Base-by-base conservation (phyloP, 495 filamentous ascomycete species). In the Podospora pseudocomata region DNA sequence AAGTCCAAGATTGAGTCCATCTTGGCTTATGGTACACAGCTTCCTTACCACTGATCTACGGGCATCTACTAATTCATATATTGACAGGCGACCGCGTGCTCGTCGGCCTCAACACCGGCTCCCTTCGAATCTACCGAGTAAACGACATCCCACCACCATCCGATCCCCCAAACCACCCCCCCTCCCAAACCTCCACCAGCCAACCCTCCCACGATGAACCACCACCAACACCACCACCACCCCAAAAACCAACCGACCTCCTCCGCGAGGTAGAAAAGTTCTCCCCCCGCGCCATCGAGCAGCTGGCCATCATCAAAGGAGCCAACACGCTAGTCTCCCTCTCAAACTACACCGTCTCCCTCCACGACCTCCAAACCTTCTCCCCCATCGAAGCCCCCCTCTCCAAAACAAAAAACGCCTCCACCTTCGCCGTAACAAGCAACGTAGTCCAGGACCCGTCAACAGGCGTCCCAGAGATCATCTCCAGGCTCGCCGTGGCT, bases 1-100 rank as follows among this genome's bases (percentile, higher is more conserved):
- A 97, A 94, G 81, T 96, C 91, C 60, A 92, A 88, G 84, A 97
- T 99, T 77, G 94, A 98, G 79, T 92, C 91, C 5, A 89, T 98
- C 66, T 85, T 97, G 53, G 91, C 95, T 69, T 93, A 96, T 80
- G 93, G 90, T 92, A 80, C 59, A 78, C 61, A 61, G 66, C 56
- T 64, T 49, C 32, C 63, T 59, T 16, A 34, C 44, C 9, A 27
- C 5, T 27, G 32, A 2, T 3, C 39, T 6, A 0, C 34, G 18
- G 27, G 7, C 20, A 66, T 18, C 58, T 66, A 32, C 70, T 68
- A 39, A 76, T 60, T 61, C 64, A 63, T 18, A 30, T 63, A 7
- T 5, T 30, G 4, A 63, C 61, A 92, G 90, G 92, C 70, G 94
- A 98, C 73, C 87, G 93, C 63, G 85, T 99, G 26, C 88, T 98